These are phyloP conservation scores for Wickerhamiella occidentalis DNA, from an alignment of 805 yeast genomes.

Conservation along the genomic window DNA sequence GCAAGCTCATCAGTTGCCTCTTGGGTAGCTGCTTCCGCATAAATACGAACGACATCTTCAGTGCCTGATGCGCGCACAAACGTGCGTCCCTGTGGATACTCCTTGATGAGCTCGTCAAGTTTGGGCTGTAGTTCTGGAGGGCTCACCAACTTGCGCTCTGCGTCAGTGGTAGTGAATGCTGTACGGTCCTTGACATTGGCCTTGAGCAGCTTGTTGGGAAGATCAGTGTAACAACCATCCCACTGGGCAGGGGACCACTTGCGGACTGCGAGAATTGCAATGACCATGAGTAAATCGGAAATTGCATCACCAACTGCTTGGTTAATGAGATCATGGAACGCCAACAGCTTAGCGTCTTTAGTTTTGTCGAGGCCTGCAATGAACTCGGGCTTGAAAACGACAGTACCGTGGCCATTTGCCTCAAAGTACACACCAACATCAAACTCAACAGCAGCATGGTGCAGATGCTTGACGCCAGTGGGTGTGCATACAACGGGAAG, in stretches of 20 bases:
- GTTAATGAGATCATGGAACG: conserved; percentile 64
- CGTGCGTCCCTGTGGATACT: conserved; percentile 55
- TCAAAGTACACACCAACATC: conserved; percentile 94
- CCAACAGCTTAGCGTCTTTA: conserved; percentile 40
- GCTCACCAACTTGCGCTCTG: conserved; percentile 67
- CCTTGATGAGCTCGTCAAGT: conserved; percentile 53
- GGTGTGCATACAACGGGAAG: conserved; percentile 81
- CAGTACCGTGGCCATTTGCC: conserved; percentile 99
- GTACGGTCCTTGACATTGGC: conserved; percentile 74
- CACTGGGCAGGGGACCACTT: conserved; percentile 53
- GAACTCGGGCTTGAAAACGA: conserved; percentile 53
- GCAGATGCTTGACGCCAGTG: conserved; percentile 94
- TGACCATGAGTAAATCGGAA: conserved; percentile 73
- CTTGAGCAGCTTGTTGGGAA: conserved; percentile 76
- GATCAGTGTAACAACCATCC: conserved; percentile 66
- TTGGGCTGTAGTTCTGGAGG: conserved; percentile 67
- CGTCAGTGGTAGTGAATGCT: conserved; percentile 72
- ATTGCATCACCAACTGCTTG: conserved; percentile 99
- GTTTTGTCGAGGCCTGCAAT: conserved; percentile 33
- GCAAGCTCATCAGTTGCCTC: conserved; percentile 38
- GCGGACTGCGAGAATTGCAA: conserved; percentile 48
- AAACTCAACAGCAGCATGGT: conserved; percentile 74
- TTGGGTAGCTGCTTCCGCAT: conserved; percentile 67
- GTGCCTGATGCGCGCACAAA: conserved; percentile 97
- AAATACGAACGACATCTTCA: conserved; percentile 92